These are phyloP conservation scores for Leptomonas pyrrhocoris DNA, from an alignment of 208 protist species.

Conservation along the genomic window DNA sequence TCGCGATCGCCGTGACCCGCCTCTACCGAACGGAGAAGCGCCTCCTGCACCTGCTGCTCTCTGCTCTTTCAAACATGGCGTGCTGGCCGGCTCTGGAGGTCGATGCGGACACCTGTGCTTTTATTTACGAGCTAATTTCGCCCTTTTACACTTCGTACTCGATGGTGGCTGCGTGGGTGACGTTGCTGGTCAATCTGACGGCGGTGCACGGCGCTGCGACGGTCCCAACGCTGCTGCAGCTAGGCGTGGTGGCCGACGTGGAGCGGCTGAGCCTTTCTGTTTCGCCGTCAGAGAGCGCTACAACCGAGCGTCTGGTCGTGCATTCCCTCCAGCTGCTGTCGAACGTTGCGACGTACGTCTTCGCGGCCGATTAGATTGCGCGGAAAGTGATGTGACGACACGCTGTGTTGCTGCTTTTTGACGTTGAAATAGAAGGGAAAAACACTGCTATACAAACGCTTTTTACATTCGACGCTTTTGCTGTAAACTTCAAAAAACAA, in stretches of 20 bases:
- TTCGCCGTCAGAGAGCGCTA: slow-evolving; percentile 25
- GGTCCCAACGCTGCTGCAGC: slow-evolving; percentile 29
- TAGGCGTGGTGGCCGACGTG: slow-evolving; percentile 45
- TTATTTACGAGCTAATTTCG: slow-evolving; percentile 24
- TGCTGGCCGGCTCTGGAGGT: neutral
- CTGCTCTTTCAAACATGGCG: slow-evolving; percentile 29
- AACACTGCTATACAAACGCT: neutral
- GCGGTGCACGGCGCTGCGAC: slow-evolving; percentile 31
- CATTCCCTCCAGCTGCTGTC: slow-evolving; percentile 49
- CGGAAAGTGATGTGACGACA: neutral
- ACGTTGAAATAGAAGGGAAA: neutral
- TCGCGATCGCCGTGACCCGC: slow-evolving; percentile 21
- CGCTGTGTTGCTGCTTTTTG: too few species aligned
- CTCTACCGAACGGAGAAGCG: slow-evolving; percentile 29
- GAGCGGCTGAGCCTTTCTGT: slow-evolving; percentile 41
- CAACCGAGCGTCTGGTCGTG: slow-evolving; percentile 31
- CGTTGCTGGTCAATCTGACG: slow-evolving; percentile 48
- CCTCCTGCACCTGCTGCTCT: slow-evolving; percentile 35
- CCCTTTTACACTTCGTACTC: slow-evolving; percentile 34
- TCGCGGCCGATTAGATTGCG: slow-evolving; percentile 1
- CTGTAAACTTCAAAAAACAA: too few species aligned
- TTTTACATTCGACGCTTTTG: neutral
- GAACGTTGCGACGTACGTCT: slow-evolving; percentile 23
- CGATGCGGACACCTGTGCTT: slow-evolving; percentile 9
- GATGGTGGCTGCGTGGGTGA: slow-evolving; percentile 50